A percentile compares a stretch with the other conserved stretches of the same genome.
These are phyloP conservation scores for Penicillium psychrosexuale DNA, from an alignment of 2,329 filamentous ascomycete species.

Conservation along the genomic window DNA sequence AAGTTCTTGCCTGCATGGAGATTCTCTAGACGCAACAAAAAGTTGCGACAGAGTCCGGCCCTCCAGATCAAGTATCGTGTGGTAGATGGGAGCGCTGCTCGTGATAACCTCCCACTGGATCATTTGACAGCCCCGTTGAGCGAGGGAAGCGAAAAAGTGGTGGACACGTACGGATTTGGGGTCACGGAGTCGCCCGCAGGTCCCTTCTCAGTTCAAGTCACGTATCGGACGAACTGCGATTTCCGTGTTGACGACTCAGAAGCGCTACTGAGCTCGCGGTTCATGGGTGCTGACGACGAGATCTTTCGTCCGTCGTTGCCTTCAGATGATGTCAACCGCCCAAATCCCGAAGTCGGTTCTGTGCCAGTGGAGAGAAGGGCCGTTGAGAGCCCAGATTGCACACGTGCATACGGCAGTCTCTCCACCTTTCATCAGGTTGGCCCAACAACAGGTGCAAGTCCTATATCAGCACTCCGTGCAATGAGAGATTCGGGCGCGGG, in stretches of 20 bases:
- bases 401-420: constrained; percentile 82
- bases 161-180: constrained; percentile 75
- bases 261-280: constrained; percentile 83
- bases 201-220: constrained; percentile 74
- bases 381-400: constrained; percentile 56
- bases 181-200: constrained; percentile 84
- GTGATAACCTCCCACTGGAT: constrained; percentile 58
- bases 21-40: constrained; percentile 71
- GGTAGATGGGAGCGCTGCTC: constrained; percentile 54
- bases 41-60: constrained; percentile 60
- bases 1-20: constrained; percentile 84
- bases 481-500: constrained; percentile 54
- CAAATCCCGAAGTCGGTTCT: constrained; percentile 64
- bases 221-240: constrained; percentile 82
- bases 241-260: constrained; percentile 92
- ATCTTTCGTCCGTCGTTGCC: constrained; percentile 78
- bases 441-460: constrained; percentile 73
- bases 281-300: constrained; percentile 86
- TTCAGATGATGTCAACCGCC: constrained; percentile 44
- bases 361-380: constrained; percentile 61
- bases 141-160: constrained; percentile 60
- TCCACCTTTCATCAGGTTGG: constrained; percentile 83
- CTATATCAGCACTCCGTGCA: constrained; percentile 76
- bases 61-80: constrained; percentile 81
- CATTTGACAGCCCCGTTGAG: constrained; percentile 68